A percentile compares a stretch with the other conserved stretches of the same genome.
These are phyloP conservation scores for Claviceps purpurea DNA, from an alignment of 2,329 filamentous ascomycete genomes.

Conservation along the genomic window DNA sequence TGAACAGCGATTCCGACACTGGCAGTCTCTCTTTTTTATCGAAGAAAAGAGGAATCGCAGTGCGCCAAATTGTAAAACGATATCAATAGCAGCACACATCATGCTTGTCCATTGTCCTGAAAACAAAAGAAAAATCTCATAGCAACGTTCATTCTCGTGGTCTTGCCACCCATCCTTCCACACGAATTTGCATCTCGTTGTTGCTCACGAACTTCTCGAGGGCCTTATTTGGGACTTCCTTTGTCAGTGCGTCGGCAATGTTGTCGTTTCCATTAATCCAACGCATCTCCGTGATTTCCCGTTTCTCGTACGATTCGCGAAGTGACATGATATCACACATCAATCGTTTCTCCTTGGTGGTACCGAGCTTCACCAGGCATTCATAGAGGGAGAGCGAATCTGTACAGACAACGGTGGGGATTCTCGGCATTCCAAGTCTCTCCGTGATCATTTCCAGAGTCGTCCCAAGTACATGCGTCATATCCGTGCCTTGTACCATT, in stretches of 20 bases:
- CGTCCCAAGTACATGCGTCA: not conserved
- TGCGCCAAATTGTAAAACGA: too few relatives aligned
- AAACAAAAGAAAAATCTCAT: too few relatives aligned
- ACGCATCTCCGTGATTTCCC: not conserved
- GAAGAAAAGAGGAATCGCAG: too few relatives aligned
- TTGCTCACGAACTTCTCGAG: not conserved
- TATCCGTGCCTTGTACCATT: not conserved
- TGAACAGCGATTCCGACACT: too few relatives aligned
- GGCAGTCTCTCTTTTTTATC: too few relatives aligned
- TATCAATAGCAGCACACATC: too few relatives aligned
- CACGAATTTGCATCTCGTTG: not conserved
- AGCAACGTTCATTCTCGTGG: too few relatives aligned
- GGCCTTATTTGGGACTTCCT: not conserved
- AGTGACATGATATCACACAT: not conserved
- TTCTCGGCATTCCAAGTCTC: not conserved
- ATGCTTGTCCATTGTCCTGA: too few relatives aligned
- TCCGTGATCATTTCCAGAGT: not conserved
- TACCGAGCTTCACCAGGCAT: not conserved
- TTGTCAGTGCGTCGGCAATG: not conserved
- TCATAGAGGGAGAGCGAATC: not conserved
- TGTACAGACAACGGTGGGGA: not conserved
- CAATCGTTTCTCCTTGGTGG: not conserved
- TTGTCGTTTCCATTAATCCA: not conserved
- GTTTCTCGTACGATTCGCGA: not conserved
- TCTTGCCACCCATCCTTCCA: not conserved